Evolutionary conservation across 345 rosid genomes (phyloP).

Genomic region (Laguncularia racemosa): DNA sequence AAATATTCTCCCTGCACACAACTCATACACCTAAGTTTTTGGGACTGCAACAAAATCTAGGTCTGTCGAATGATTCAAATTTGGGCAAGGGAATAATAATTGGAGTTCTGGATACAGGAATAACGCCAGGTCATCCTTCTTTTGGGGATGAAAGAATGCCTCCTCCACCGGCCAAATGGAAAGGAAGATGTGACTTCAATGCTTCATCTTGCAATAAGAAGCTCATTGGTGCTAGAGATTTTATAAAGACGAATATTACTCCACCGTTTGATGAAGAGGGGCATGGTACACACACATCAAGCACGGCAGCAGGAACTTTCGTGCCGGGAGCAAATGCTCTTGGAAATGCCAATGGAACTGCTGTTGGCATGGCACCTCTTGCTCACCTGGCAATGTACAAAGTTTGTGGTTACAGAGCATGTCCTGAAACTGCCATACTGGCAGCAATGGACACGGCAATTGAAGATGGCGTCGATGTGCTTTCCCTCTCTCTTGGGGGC

Average conservation of each 20-base stretch:
- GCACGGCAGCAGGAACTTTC: slow-evolving; percentile 28
- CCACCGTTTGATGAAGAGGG: slow-evolving; percentile 34
- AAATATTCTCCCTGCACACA: slow-evolving; percentile 20
- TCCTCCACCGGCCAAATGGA: slow-evolving; percentile 27
- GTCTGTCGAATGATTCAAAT: slow-evolving; percentile 15
- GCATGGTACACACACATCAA: slow-evolving; percentile 38
- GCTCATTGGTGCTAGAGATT: slow-evolving; percentile 31
- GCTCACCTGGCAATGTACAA: slow-evolving; percentile 36
- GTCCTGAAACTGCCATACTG: slow-evolving; percentile 23
- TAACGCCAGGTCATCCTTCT: slow-evolving; percentile 27
- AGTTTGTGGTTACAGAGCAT: slow-evolving; percentile 20
- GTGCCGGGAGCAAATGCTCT: slow-evolving; percentile 23
- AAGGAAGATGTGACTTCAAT: slow-evolving; percentile 25
- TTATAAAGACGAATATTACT: background rate
- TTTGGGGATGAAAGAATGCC: slow-evolving; percentile 19
- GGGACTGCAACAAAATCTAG: slow-evolving; percentile 15
- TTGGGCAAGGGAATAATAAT: slow-evolving; percentile 29
- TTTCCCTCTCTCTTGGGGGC: slow-evolving; percentile 29
- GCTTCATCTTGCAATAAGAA: slow-evolving; percentile 28
- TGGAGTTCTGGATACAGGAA: slow-evolving; percentile 33
- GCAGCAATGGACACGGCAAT: slow-evolving; percentile 36
- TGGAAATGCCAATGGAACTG: slow-evolving; percentile 24
- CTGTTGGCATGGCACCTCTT: slow-evolving; percentile 27
- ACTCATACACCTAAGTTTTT: slow-evolving; percentile 31
- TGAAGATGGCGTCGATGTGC: slow-evolving; percentile 31